Evolutionary conservation across 2,329 filamentous ascomycete genomes (phyloP), one percentile per base, ranked within the genome.

Genomic region (Beauveria rudraprayagi): DNA sequence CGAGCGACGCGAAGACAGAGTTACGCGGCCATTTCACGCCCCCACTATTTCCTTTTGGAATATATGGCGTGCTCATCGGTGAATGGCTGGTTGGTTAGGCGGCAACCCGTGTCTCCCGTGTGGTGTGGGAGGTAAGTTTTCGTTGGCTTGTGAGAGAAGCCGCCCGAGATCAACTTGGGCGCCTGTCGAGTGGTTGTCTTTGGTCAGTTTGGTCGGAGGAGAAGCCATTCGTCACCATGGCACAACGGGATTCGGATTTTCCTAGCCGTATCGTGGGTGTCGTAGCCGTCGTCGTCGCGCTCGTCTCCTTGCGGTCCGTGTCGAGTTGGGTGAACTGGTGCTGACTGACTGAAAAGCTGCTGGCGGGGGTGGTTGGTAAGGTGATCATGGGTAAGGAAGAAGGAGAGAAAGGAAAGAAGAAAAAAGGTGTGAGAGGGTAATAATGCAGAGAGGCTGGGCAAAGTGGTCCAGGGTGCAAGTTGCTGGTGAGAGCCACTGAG

Each of bases 21-120:
- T 61, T 55, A 56, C 52, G 60, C 52, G 53, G 60, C 46, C 60
- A 61, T 61, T 43, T 52, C 37, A 46, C n/a, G 60, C 34, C 60
- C 60, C 60, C 60, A 61, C 46, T 52, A 56, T 61, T 61, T 56
- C 60, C 28, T 59, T 60, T 60, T 37, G 19, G 19, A 54, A 28
- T 46, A 28, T 46, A 50, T 43, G 57, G 26, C 57, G 53, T n/a
- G 57, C 19, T 60, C 28, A 5, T 26, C 41, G 17, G 26, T 47
- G 28, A 56, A 56, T 47, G 37, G 40, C 17, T 37, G 28, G 19
- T 26, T 46, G 50, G 57, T 47, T 46, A 44, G 43, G 55, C 40
- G 55, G 43, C 43, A 48, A 30, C 41, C 44, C 55, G 43, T 34
- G 30, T 34, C 30, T 34, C 30, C 30, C 30, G 30, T 40, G 43